phyloP scores from a whole-genome alignment of 139 green algal genomes.

The Chlamydomonas incerta region DNA sequence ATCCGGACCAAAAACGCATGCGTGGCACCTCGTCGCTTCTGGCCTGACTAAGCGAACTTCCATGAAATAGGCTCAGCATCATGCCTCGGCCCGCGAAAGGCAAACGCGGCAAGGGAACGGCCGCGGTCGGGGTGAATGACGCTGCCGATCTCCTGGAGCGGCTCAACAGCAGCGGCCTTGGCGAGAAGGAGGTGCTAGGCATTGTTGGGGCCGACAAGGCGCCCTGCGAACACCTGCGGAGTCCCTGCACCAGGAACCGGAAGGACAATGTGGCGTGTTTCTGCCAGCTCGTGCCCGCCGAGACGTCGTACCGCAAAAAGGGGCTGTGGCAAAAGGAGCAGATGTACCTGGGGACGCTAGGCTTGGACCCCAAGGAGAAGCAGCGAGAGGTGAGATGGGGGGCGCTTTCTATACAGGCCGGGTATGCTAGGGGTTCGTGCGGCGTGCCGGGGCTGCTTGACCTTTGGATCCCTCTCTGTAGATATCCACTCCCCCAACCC shows the following conservation, averaged over 20 bases:
- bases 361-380: conserved; percentile 48
- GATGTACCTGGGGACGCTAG: conserved; percentile 51
- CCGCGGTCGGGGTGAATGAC: neutral
- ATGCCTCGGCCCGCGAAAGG: neutral
- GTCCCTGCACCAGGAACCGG: conserved; percentile 47
- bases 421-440: too few relatives aligned
- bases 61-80: too few relatives aligned
- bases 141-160: neutral
- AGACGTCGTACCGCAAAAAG: conserved; percentile 62
- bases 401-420: too few relatives aligned
- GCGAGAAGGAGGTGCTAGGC: neutral
- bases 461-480: too few relatives aligned
- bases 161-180: neutral
- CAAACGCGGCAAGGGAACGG: neutral
- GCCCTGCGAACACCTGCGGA: neutral
- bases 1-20: too few relatives aligned
- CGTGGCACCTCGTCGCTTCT: too few relatives aligned
- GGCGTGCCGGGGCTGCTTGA: too few relatives aligned
- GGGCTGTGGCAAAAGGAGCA: conserved; percentile 85
- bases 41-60: too few relatives aligned
- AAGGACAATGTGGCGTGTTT: conserved; percentile 82
- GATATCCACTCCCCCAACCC: too few relatives aligned
- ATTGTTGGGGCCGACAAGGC: conserved; percentile 2
- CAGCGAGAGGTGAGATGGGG: conserved; percentile 43
- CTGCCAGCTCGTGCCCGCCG: conserved; percentile 69